Evolutionary conservation across 1,284 basidiomycete species (phyloP).

Genomic region (Tilletiopsis washingtonensis): DNA sequence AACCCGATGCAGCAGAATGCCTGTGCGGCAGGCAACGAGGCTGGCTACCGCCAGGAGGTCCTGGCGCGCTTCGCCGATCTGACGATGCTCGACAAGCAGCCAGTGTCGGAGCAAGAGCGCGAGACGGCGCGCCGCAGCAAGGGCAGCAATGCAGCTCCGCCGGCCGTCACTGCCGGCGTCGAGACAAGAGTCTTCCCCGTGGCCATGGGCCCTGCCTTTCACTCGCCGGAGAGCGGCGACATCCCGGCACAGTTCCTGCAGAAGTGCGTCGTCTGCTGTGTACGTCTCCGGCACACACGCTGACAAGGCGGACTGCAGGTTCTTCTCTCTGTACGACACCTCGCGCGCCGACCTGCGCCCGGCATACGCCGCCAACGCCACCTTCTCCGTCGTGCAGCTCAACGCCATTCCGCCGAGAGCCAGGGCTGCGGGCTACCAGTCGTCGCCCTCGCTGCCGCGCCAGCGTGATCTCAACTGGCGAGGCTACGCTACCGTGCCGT

Average conservation of each 20-base stretch:
- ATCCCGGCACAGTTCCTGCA: slow-evolving; percentile 64
- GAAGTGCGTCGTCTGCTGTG: slow-evolving; percentile 51
- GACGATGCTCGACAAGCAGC: slow-evolving; percentile 56
- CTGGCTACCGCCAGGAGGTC: slow-evolving; percentile 36
- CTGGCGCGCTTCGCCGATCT: slow-evolving; percentile 27
- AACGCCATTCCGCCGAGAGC: slow-evolving; percentile 69
- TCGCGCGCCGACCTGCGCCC: slow-evolving; percentile 62
- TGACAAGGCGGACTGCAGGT: too few relatives aligned
- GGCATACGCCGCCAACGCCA: slow-evolving; percentile 73
- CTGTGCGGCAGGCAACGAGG: slow-evolving; percentile 61
- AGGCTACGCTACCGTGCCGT: slow-evolving; percentile 54
- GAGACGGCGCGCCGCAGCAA: slow-evolving; percentile 5
- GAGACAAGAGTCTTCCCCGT: slow-evolving; percentile 56
- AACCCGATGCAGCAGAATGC: slow-evolving; percentile 69
- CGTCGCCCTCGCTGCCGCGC: slow-evolving; percentile 57
- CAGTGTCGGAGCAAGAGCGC: slow-evolving; percentile 55
- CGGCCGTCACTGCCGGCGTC: slow-evolving; percentile 25
- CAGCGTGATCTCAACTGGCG: slow-evolving; percentile 71
- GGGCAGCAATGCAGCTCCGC: slow-evolving; percentile 25
- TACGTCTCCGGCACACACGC: too few relatives aligned
- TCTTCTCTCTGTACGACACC: slow-evolving; percentile 71
- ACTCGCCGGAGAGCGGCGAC: slow-evolving; percentile 62
- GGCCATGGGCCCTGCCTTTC: slow-evolving; percentile 65
- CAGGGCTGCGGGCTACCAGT: slow-evolving; percentile 40
- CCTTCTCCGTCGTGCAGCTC: slow-evolving; percentile 79